These are phyloP conservation scores for Echria macrotheca DNA, from an alignment of 495 filamentous ascomycete species.

Conservation along the genomic window DNA sequence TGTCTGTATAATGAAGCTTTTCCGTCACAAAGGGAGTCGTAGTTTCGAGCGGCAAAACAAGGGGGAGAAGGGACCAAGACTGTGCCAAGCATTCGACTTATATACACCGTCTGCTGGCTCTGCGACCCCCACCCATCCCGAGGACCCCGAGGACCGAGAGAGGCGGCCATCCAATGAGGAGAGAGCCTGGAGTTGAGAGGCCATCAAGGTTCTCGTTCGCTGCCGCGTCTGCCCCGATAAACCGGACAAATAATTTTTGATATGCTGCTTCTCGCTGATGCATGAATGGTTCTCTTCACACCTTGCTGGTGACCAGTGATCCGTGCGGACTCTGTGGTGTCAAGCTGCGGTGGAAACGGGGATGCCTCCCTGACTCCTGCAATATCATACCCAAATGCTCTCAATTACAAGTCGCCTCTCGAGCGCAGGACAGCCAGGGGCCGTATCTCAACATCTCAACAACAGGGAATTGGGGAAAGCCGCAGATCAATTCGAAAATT, in stretches of 20 bases:
- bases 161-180: not conserved
- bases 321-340: not conserved
- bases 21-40: not conserved
- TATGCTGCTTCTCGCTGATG: not conserved
- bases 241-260: not conserved
- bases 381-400: no score
- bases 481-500: no score
- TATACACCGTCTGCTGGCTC: not conserved
- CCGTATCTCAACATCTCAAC: no score
- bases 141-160: not conserved
- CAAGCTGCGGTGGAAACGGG: not conserved
- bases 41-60: no score
- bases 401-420: no score
- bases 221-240: not conserved
- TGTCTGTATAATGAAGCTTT: not conserved
- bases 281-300: not conserved
- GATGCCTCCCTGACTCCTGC: not conserved
- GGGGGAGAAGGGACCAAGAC: not conserved
- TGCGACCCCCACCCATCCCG: not conserved
- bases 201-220: not conserved
- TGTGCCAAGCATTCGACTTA: not conserved
- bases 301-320: not conserved
- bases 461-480: no score
- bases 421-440: no score
- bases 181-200: not conserved